Conservation (phyloP, 805 yeast genomes). For the Tetrapisispora namnaoensis region DNA sequence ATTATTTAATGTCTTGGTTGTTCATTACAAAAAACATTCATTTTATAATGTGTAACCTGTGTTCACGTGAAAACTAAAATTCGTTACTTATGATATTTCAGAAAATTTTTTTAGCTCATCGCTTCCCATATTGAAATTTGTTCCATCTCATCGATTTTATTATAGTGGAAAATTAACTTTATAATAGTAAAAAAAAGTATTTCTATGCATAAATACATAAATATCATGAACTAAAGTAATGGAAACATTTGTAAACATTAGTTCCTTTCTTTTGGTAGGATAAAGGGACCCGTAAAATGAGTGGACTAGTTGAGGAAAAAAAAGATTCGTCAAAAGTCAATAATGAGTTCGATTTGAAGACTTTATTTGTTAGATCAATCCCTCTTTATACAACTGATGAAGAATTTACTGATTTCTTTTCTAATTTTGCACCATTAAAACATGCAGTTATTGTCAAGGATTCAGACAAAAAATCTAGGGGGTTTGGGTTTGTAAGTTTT, state of each 20-base stretch:
- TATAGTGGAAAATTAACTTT: neutral
- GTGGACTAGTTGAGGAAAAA: neutral
- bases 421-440: slow-evolving; percentile 88
- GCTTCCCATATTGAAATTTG: slow-evolving; percentile 4
- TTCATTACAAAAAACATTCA: too few relatives aligned
- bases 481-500: slow-evolving; percentile 94
- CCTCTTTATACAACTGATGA: slow-evolving; percentile 78
- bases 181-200: neutral
- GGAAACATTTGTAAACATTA: too few relatives aligned
- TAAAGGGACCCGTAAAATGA: neutral
- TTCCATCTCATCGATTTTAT: slow-evolving; percentile 1
- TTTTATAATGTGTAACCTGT: neutral
- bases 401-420: slow-evolving; percentile 71
- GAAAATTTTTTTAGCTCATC: slow-evolving; percentile 30
- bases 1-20: too few relatives aligned
- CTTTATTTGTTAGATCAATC: slow-evolving; percentile 77
- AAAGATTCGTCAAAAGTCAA: slow-evolving; percentile 6
- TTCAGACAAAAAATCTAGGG: slow-evolving; percentile 65
- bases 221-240: too few relatives aligned
- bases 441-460: slow-evolving; percentile 90
- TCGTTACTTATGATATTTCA: neutral
- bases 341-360: slow-evolving; percentile 34
- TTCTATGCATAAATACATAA: neutral
- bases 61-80: neutral
- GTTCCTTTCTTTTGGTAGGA: neutral